These are phyloP conservation scores for Pseudogymnoascus sp. DNA, from an alignment of 2,329 filamentous ascomycete species.

Conservation along the genomic window DNA sequence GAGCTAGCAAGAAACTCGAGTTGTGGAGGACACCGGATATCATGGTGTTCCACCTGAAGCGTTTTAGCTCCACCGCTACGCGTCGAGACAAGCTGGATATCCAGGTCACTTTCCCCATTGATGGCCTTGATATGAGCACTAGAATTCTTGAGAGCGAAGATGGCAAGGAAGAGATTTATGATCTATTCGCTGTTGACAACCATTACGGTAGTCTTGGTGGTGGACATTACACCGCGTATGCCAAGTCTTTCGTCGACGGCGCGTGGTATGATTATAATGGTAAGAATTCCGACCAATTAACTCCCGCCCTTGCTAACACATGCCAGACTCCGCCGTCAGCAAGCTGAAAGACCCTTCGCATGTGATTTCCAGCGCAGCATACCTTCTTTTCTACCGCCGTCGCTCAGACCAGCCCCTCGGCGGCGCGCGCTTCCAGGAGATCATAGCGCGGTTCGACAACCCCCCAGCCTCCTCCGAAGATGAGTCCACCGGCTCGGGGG, in stretches of 20 bases:
- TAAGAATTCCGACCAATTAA: conserved; percentile 37
- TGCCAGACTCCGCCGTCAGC: conserved; percentile 64
- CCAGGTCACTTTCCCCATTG: conserved; percentile 82
- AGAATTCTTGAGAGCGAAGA: conserved; percentile 73
- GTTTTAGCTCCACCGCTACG: conserved; percentile 77
- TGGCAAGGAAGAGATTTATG: conserved; percentile 77
- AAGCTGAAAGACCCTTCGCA: conserved; percentile 49
- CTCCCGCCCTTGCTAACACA: conserved; percentile 33
- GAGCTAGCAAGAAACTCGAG: conserved; percentile 92
- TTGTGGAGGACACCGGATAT: conserved; percentile 97
- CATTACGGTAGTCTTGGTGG: conserved; percentile 90
- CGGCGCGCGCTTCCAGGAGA: conserved; percentile 63
- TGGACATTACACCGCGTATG: conserved; percentile 92
- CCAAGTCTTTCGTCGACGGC: conserved; percentile 81
- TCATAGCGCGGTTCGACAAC: conserved; percentile 57
- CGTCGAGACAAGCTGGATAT: conserved; percentile 89
- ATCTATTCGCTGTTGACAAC: conserved; percentile 91
- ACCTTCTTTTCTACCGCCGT: conserved; percentile 91
- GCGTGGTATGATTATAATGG: conserved; percentile 97
- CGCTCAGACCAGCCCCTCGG: conserved; percentile 71
- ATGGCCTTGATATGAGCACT: conserved; percentile 72
- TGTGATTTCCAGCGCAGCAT: conserved; percentile 70
- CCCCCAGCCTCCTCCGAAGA: conserved; percentile 39
- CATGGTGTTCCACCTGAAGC: conserved; percentile 87
- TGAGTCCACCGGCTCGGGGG: conserved; percentile 55